Evolutionary conservation across 805 yeast species (phyloP), one percentile per base, ranked within the genome.

Genomic region (Saccharomyces cerevisiae): DNA sequence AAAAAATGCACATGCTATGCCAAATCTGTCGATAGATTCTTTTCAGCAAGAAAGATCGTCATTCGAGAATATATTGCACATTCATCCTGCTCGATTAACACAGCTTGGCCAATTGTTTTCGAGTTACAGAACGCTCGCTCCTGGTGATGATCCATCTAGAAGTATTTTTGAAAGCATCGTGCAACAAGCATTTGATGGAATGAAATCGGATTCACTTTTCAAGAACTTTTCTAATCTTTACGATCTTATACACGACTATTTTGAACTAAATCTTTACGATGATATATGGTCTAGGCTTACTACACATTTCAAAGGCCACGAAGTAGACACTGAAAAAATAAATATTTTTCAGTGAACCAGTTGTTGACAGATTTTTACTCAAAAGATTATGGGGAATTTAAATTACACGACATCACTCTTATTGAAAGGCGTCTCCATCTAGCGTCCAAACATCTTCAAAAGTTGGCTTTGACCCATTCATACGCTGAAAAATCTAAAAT

Each of bases 251-350:
- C 85, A 83, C 61, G 82, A 81, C 53, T 88, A 88, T 60, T 83
- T 88, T 14, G 97, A 91, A 61, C 61, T 76, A 56, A 82, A 83
- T 54, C 67, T 89, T 31, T 85, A 82, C 61, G 86, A 81, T 58
- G 80, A 78, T 56, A 64, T 89, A 6, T 87, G 96, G 94, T 58
- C 72, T 1, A 71, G 73, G 36, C 61, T 81, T 13, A 64, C 66
- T 13, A 60, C 58, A 6, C 48, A 75, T 31, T 53, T 59, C 51
- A 51, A 57, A 30, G 58, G 63, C 51, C 46, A 70, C 53, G 59
- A 67, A 48, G 28, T 58, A 22, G 52, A 57, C 49, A 51, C 58
- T 41, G 57, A 59, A 65, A 50, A 13, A 65, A 43, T 36, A 60
- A 55, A 27, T 31, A 65, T 51, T 57, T 78, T 3, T 76, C 78